These are phyloP conservation scores for Didymellaceae sp. DNA, from an alignment of 2,329 filamentous ascomycete genomes.

Conservation along the genomic window DNA sequence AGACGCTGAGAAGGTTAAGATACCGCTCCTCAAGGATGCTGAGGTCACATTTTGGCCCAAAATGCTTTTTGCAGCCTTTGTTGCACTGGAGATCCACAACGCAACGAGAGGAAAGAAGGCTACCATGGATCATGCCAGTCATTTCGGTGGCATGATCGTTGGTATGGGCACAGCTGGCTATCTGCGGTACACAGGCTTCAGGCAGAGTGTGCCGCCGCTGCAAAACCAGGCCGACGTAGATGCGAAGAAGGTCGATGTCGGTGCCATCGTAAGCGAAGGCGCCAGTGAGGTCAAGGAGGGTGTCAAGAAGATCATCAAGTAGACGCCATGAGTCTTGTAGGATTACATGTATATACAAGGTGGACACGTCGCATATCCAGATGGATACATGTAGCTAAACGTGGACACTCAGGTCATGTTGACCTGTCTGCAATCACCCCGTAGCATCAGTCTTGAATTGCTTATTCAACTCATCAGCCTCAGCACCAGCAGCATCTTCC, in stretches of 20 bases:
- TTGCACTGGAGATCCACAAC: slow-evolving; percentile 32
- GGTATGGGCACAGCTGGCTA: slow-evolving; percentile 37
- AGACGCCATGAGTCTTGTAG: neutral
- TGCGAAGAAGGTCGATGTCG: slow-evolving; percentile 34
- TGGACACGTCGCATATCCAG: no score
- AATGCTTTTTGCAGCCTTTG: slow-evolving; percentile 36
- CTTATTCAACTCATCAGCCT: slow-evolving; percentile 1
- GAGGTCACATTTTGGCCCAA: slow-evolving; percentile 41
- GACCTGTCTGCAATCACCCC: neutral
- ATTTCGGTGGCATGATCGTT: slow-evolving; percentile 44
- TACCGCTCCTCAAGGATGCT: slow-evolving; percentile 39
- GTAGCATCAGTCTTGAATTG: neutral
- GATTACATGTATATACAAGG: slow-evolving; percentile 1
- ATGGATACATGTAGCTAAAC: no score
- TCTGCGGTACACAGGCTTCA: slow-evolving; percentile 34
- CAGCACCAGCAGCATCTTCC: neutral
- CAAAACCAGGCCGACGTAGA: slow-evolving; percentile 9
- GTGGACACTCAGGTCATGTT: neutral
- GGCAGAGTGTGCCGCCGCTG: neutral
- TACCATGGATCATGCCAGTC: slow-evolving; percentile 45
- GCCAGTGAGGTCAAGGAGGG: slow-evolving; percentile 45
- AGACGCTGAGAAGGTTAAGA: slow-evolving; percentile 37
- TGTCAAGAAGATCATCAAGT: slow-evolving; percentile 37
- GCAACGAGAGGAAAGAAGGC: slow-evolving; percentile 19
- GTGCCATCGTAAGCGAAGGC: slow-evolving; percentile 31